Evolutionary conservation across 2,329 filamentous ascomycete species (phyloP).

Genomic region (Fusarium lyarnte): DNA sequence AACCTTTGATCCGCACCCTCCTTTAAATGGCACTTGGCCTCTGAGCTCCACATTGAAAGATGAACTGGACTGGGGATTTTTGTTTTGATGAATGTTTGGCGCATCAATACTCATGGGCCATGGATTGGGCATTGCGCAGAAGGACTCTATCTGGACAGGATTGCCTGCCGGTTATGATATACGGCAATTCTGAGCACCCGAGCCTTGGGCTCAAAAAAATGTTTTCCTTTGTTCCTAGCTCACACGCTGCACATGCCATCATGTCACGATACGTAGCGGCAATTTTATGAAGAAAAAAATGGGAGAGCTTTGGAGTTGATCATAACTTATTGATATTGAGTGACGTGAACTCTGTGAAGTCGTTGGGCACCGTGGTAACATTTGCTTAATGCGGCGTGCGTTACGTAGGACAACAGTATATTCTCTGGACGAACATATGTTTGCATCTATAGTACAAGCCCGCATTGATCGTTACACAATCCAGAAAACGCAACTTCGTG

Average conservation of each 20-base stretch:
- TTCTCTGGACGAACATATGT: not conserved
- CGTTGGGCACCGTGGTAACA: not conserved
- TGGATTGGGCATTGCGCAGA: conserved; percentile 54
- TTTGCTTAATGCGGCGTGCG: not conserved
- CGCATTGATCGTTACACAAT: not conserved
- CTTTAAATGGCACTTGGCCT: conserved; percentile 42
- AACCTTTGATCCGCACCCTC: conserved; percentile 34
- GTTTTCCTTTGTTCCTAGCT: conserved; percentile 53
- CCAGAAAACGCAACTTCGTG: not conserved
- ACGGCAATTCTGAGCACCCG: conserved; percentile 39
- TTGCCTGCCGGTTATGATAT: conserved; percentile 52
- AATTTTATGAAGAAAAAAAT: conserved; percentile 48
- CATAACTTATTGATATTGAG: conserved; percentile 49
- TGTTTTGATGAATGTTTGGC: conserved; percentile 49
- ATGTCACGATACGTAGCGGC: conserved; percentile 47
- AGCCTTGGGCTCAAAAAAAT: conserved; percentile 35
- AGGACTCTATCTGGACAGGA: conserved; percentile 56
- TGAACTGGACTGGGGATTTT: conserved; percentile 42
- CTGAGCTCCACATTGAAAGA: conserved; percentile 37
- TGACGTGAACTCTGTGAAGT: conserved; percentile 35
- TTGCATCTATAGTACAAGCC: not conserved
- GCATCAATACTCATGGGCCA: conserved; percentile 50
- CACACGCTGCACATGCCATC: conserved; percentile 46
- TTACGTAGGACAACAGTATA: not conserved
- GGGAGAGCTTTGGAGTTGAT: conserved; percentile 48